These are phyloP conservation scores for Pichia exigua DNA, from an alignment of 805 yeast species.

Conservation along the genomic window DNA sequence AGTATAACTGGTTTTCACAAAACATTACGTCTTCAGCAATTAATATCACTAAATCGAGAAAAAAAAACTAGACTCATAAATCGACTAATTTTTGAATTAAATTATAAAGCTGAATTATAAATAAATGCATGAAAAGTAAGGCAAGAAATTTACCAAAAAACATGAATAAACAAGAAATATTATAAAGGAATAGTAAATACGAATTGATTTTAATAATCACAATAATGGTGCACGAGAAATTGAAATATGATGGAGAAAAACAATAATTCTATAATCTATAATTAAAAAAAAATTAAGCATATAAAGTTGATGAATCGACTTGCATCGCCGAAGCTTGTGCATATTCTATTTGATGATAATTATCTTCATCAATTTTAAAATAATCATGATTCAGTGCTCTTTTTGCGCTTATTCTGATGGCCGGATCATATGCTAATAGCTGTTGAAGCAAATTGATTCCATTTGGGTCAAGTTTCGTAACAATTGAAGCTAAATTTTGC, in stretches of 20 bases:
- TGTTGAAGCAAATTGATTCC: conserved; percentile 80
- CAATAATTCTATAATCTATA: neutral
- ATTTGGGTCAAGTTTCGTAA: conserved; percentile 71
- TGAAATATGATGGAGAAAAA: neutral
- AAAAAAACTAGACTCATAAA: no score
- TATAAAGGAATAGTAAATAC: neutral
- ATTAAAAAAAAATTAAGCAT: conserved; percentile 15
- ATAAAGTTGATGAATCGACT: conserved; percentile 29
- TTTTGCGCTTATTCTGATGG: conserved; percentile 87
- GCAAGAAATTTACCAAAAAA: neutral
- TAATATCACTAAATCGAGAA: no score
- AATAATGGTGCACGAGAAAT: neutral
- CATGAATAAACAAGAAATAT: neutral
- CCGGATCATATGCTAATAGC: conserved; percentile 86
- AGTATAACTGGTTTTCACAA: no score
- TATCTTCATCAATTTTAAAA: conserved; percentile 46
- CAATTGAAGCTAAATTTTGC: conserved; percentile 60
- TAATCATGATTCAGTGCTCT: conserved; percentile 87
- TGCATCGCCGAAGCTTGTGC: conserved; percentile 31
- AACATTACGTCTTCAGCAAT: no score
- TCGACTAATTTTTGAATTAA: neutral
- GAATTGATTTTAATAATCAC: neutral
- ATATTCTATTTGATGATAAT: conserved; percentile 21
- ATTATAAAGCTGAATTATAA: neutral
- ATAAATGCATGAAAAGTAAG: neutral